Conservation (phyloP, 129 eudicot genomes). For the Lactuca sativa region DNA sequence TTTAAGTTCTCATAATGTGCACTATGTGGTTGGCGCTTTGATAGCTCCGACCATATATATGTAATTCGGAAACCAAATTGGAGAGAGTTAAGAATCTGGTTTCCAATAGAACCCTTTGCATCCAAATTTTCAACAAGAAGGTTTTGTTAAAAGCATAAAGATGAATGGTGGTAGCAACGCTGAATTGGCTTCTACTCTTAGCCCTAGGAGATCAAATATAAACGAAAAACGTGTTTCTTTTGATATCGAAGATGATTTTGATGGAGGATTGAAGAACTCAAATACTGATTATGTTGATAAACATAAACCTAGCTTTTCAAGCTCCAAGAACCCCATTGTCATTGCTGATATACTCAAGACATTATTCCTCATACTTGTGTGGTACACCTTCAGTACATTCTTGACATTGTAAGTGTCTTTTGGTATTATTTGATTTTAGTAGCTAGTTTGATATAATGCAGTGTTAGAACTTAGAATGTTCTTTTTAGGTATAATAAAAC, state of each 20-base stretch:
- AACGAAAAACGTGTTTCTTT: conserved; percentile 49
- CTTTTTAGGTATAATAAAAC: conserved; percentile 74
- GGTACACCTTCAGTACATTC: conserved; percentile 89
- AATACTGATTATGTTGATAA: conserved; percentile 23
- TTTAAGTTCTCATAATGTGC: background rate
- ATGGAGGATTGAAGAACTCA: conserved; percentile 20
- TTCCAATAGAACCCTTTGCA: too few relatives aligned
- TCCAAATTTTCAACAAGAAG: background rate
- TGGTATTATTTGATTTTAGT: background rate
- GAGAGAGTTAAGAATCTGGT: conserved; percentile 7
- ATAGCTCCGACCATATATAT: conserved; percentile 9
- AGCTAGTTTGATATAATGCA: background rate
- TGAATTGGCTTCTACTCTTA: conserved; percentile 34
- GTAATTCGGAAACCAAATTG: background rate
- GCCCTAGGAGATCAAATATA: conserved; percentile 32
- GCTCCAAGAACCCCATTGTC: conserved; percentile 37
- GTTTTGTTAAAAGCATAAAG: conserved; percentile 22
- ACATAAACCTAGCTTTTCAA: conserved; percentile 11
- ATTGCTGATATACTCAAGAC: conserved; percentile 80
- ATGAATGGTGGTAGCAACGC: conserved; percentile 41
- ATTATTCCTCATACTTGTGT: conserved; percentile 68
- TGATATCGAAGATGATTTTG: conserved; percentile 45
- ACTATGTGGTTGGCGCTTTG: conserved; percentile 10
- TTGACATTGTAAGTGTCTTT: conserved; percentile 75
- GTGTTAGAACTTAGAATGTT: background rate